Base-by-base conservation (phyloP, 2,329 filamentous ascomycete genomes). In the Metarhizium guizhouense region DNA sequence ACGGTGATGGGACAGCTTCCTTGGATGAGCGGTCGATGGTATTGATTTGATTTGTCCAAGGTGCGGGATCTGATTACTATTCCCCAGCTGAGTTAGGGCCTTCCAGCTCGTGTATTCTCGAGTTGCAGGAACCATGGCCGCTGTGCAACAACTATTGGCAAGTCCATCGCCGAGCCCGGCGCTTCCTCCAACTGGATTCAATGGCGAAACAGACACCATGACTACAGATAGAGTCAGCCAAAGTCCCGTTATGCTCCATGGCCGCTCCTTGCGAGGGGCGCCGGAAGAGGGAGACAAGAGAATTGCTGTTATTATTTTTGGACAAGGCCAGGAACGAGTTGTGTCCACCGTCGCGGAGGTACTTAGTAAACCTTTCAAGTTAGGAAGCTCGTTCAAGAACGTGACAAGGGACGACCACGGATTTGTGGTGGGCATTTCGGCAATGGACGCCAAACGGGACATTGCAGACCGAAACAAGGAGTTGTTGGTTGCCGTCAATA, bases 311-410 rank as follows among this genome's bases (percentile, higher is more conserved):
- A 83, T 94, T 57, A 71, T 93, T 18, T 90, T 86, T 68, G 84
- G 86, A 11, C 76, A 76, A 25, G 85, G 82, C 18, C 87, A 93
- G 67, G 86, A 92, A 57, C 79, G 80, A 45, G 88, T 94, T 59
- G 83, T 92, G 32, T 81, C 82, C 25, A 74, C 88, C 38, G 87
- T 92, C 62, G 88, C 89, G 30, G 87, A 93, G 64, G 85, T 93
- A 7, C 72, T 94, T 47, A 89, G 90, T 14, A 89, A 91, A 67
- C 81, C 85, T 20, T 86, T 81, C 71, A 80, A 78, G 57, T 74
- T 86, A 47, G 81, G 81, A 54, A 69, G 74, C 36, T 73, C 78
- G 55, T 77, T 87, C 68, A 72, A 76, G 58, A 72, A 80, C 49
- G 74, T 84, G 62, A 75, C 74, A 60, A 63, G 71, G 52, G 73